These are phyloP conservation scores for Xanthoconium purpureum DNA, from an alignment of 768 basidiomycete genomes.

Conservation along the genomic window DNA sequence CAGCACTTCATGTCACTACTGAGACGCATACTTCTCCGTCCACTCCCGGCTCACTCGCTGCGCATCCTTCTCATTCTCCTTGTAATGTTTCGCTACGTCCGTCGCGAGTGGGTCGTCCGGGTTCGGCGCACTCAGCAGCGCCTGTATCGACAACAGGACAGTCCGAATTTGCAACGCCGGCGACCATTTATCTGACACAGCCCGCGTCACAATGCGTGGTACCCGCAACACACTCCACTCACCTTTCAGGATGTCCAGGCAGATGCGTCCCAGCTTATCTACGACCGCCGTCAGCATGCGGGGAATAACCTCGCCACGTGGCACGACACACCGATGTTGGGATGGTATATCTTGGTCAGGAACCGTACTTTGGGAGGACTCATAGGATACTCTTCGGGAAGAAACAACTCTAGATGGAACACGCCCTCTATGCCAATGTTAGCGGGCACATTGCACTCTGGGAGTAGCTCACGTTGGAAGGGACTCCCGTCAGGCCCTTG, in stretches of 20 bases:
- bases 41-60: constrained; percentile 91
- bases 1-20: constrained; percentile 19
- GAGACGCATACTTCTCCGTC: constrained; percentile 82
- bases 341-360: constrained; percentile 97
- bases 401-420: constrained; percentile 95
- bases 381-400: constrained; percentile 99
- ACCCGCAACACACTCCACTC: constrained; percentile 18
- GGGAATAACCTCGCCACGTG: constrained; percentile 15
- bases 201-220: neutral
- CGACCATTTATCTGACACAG: constrained; percentile 88
- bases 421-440: constrained; percentile 63
- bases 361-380: constrained; percentile 97
- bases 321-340: constrained; percentile 85
- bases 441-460: neutral
- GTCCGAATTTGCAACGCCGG: constrained; percentile 98
- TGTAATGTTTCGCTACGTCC: constrained; percentile 97
- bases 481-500: constrained; percentile 93
- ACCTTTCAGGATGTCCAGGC: constrained; percentile 97
- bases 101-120: constrained; percentile 94
- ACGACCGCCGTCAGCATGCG: constrained; percentile 23
- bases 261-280: constrained; percentile 99
- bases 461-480: constrained; percentile 64
- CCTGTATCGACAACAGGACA: constrained; percentile 94
- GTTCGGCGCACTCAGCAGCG: constrained; percentile 93
- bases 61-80: constrained; percentile 93